Evolutionary conservation across 106 monocot species (phyloP).

Genomic region (Platanthera zijinensis): DNA sequence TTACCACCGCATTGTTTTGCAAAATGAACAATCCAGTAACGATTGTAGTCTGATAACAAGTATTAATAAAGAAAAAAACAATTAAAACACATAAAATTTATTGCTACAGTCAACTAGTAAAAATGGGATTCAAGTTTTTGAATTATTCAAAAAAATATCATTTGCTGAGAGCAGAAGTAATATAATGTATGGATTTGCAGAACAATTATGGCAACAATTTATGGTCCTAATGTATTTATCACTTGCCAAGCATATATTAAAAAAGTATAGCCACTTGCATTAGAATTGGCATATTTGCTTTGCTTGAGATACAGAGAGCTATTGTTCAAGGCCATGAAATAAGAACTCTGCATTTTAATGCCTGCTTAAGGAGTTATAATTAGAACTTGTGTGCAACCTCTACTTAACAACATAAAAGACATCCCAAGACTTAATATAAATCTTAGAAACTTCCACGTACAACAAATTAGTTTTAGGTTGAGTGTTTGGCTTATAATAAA

Average conservation of each 20-base stretch:
- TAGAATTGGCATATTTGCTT: not conserved
- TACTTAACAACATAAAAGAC: not conserved
- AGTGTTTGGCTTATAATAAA: no score
- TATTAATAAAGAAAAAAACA: not conserved
- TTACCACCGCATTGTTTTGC: conserved; percentile 44
- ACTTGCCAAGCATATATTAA: not conserved
- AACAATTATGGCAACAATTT: not conserved
- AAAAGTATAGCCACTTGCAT: not conserved
- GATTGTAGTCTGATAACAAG: conserved; percentile 11
- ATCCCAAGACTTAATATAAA: no score
- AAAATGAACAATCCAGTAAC: conserved; percentile 33
- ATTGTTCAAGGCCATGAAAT: not conserved
- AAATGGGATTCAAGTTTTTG: not conserved
- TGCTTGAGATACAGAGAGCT: not conserved
- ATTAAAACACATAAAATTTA: not conserved
- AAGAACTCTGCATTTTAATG: not conserved
- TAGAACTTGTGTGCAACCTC: not conserved
- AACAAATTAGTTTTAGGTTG: no score
- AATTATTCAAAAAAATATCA: not conserved
- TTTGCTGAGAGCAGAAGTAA: not conserved
- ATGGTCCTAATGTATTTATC: not conserved
- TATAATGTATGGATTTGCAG: not conserved
- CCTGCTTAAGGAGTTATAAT: not conserved
- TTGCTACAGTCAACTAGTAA: not conserved
- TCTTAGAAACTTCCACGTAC: no score